Evolutionary conservation across 257 asterid genomes (phyloP), one percentile per base, ranked within the genome.

Genomic region (Plantago major): DNA sequence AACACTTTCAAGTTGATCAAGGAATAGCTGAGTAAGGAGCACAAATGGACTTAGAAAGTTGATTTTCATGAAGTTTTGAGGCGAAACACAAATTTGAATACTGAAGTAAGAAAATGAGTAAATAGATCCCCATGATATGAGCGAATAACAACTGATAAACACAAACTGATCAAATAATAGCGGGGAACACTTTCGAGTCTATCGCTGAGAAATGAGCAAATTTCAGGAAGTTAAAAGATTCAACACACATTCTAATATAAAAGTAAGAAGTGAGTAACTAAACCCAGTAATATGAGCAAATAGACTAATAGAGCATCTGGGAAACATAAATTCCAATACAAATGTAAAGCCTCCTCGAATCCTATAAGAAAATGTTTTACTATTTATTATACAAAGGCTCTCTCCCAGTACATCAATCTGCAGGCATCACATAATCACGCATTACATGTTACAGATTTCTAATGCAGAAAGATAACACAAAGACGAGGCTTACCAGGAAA

Each of bases 1-100:
- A 66, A 89, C 99, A 79, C 76, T 80, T 54, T 85, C 95, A 44
- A 93, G 88, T 79, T 89, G 97, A 82, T 93, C 99, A 46, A 89
- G 86, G 81, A 93, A 93, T 72, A 93, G 71, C 99, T 93, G 94
- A 64, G 76, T 46, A 84, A 48, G 50, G 50, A 64, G 57, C 51
- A 63, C 51, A 63, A 49, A 71, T 22, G 62, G 56, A 63, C 30
- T 60, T 57, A 62, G 72, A 68, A 64, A 57, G 55, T 58, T 64
- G 53, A 60, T 53, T 52, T 61, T 55, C 69, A 69, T 22, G 44
- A 69, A 55, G 64, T 48, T 59, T 42, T 30, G 42, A 7, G 46
- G 60, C 53, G 62, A 7, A 40, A 43, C 49, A 42, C 45, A 14
- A 16, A 22, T 40, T 11, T 18, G 22, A 44, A 42, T 40, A 47